phyloP scores from a whole-genome alignment of 805 yeast species.

The Myxozyma sirexii region DNA sequence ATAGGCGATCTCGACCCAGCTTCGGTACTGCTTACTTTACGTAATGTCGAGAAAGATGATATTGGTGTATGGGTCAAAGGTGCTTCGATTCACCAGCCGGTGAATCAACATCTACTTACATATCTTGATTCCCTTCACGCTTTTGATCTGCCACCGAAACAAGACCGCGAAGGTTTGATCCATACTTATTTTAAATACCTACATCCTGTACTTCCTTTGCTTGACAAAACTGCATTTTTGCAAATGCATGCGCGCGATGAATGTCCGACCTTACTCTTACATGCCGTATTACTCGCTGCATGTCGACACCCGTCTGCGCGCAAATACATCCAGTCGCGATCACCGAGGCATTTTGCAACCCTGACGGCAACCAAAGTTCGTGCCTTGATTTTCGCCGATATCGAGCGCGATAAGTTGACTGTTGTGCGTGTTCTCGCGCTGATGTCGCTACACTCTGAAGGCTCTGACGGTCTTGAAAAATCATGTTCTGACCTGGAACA shows the following conservation, averaged over 20 bases:
- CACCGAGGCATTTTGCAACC: constrained; percentile 43
- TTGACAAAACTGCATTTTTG: constrained; percentile 48
- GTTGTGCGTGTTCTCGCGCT: constrained; percentile 45
- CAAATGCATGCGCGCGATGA: constrained; percentile 43
- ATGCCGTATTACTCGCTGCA: constrained; percentile 50
- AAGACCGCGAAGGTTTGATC: constrained; percentile 43
- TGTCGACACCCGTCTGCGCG: constrained; percentile 47
- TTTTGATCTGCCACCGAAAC: constrained; percentile 44
- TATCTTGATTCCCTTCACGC: constrained; percentile 46
- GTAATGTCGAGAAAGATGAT: constrained; percentile 25
- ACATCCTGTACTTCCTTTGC: constrained; percentile 48
- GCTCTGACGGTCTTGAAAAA: constrained; percentile 46
- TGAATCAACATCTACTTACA: constrained; percentile 41
- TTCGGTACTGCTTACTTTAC: constrained; percentile 20
- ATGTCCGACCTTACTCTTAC: constrained; percentile 48
- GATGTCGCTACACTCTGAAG: constrained; percentile 47
- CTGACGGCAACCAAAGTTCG: constrained; percentile 43
- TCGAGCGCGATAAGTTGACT: constrained; percentile 47
- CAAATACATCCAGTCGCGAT: constrained; percentile 38
- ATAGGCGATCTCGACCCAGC: constrained; percentile 32
- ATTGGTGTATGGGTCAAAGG: constrained; percentile 45
- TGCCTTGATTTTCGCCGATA: constrained; percentile 45
- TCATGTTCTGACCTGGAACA: constrained; percentile 45
- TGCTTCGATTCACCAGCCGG: constrained; percentile 37
- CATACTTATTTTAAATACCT: constrained; percentile 47